phyloP scores from a whole-genome alignment of 2,329 filamentous ascomycete species.

The Calonectria pteridis region DNA sequence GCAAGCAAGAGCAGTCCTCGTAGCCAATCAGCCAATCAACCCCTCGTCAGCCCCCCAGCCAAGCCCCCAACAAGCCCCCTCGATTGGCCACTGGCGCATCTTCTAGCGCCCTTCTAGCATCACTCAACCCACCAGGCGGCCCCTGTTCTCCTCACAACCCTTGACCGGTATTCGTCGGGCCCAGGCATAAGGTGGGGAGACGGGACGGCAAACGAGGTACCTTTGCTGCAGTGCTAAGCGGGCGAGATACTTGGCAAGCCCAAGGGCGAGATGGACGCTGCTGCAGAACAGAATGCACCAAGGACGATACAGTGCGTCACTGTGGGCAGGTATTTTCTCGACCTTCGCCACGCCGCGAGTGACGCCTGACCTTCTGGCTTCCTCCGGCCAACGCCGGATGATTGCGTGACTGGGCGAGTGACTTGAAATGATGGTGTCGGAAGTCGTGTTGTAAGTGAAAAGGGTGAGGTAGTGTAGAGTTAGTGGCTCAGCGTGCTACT shows the following conservation, averaged over 20 bases:
- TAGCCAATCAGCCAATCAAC: slow-evolving; percentile 14
- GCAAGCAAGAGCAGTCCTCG: background rate
- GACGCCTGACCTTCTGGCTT: slow-evolving; percentile 17
- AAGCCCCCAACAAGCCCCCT: slow-evolving; percentile 25
- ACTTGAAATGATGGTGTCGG: background rate
- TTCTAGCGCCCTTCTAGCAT: slow-evolving; percentile 47
- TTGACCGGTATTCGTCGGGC: slow-evolving; percentile 25
- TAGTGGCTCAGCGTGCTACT: slow-evolving; percentile 7
- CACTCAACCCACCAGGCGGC: slow-evolving; percentile 20
- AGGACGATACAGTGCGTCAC: slow-evolving; percentile 14
- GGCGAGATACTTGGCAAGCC: slow-evolving; percentile 4
- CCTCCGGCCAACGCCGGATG: slow-evolving; percentile 20
- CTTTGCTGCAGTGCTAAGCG: background rate
- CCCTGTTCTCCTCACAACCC: slow-evolving; percentile 18
- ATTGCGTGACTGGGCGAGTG: slow-evolving; percentile 21
- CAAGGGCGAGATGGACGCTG: background rate
- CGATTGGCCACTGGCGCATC: slow-evolving; percentile 32
- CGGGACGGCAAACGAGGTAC: slow-evolving; percentile 1
- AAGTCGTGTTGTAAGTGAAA: background rate
- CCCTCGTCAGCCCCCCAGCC: slow-evolving; percentile 18
- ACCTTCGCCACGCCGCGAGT: slow-evolving; percentile 19
- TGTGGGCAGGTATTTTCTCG: slow-evolving; percentile 17
- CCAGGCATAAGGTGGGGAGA: background rate
- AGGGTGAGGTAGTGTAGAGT: background rate
- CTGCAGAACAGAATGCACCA: background rate